Evolutionary conservation across 2,329 filamentous ascomycete species (phyloP), one percentile per base, ranked within the genome.

Genomic region (Hypomyces perniciosus): DNA sequence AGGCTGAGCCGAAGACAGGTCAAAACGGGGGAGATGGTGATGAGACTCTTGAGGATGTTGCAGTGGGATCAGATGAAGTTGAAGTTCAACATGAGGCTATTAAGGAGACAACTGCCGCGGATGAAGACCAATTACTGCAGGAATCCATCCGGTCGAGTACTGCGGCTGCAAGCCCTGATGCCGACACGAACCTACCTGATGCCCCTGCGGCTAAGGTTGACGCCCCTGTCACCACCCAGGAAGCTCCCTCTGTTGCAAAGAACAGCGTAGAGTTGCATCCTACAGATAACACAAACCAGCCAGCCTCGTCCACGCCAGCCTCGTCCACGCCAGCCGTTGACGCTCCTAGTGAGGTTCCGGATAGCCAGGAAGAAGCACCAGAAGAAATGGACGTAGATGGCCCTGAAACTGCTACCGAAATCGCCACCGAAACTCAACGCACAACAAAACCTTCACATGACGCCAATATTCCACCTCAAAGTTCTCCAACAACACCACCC

Each of bases 121-220:
- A 53, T 20, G 51, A 79, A 56, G 71, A 71, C 26, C 76, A 72
- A 57, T 65, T 71, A 52, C 62, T 73, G 40, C 72, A 69, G 56
- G 77, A 74, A 57, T 72, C 70, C 33, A 66, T 68, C 40, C 58
- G 61, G 39, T 66, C 66, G 7, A 60, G 38, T 37, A 57, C 57
- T 26, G 59, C 57, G n/a, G 56, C 55, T 9, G 51, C 55, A 40
- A 58, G 46, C 10, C 50, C 56, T 4, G 49, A 50, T 4, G 29
- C 42, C 4, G 48, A 57, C 38, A 52, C 50, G 8, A 35, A 13
- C 13, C n/a, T 37, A 39, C 5, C 39, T 42, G 37, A 13, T 29
- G 50, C 28, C 26, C 6, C 52, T 8, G 34, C 43, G 20, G 44
- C 33, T 35, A 46, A 54, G n/a, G 49, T 34, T 10, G 45, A 46